Evolutionary conservation across 108 stramenopile genomes (phyloP), one percentile per base, ranked within the genome.

Genomic region (Cyclostephanos invisitatus): DNA sequence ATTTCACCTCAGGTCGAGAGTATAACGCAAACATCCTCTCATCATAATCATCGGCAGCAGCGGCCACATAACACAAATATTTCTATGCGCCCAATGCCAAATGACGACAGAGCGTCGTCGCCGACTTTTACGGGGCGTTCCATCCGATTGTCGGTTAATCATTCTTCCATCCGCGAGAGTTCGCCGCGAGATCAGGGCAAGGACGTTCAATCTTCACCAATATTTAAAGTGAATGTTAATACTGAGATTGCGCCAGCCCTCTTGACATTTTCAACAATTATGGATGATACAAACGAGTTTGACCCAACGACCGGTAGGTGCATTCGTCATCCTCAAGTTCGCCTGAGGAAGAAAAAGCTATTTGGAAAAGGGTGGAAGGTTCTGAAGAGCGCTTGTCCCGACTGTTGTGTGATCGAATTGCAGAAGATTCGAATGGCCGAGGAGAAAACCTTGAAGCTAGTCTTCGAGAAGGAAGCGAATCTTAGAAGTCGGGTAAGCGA

Each of bases 281-380:
- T 54, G 3, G 59, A 21, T 18, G 63, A 72, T 37, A 80, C 78
- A 15, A 80, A 72, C 57, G 58, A 80, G 57, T 80, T 28, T 62
- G 72, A 80, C 27, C 46, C 70, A 27, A 73, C 69, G 59, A 11
- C 56, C 12, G 78, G 78, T 11, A 60, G 72, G 51, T 80, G 78
- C 72, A 55, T 64, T 29, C 67, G 29, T 55, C 78, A 80, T 44
- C 72, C 72, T 37, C 78, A 80, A 54, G 54, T 80, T 37, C 60
- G 68, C 32, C 68, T 80, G 22, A 67, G 78, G 62, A 80, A 80
- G 55, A 80, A 80, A 64, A 80, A 80, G 55, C 49, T 80, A 27
- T 61, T 80, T 51, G 72, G 72, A 24, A 51, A 71, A 48, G 78
- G 72, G 40, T 80, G 78, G 78, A 80, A 80, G 72, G 62, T 80